These are phyloP conservation scores for Pyronema omphalodes DNA, from an alignment of 495 filamentous ascomycete species.

Conservation along the genomic window DNA sequence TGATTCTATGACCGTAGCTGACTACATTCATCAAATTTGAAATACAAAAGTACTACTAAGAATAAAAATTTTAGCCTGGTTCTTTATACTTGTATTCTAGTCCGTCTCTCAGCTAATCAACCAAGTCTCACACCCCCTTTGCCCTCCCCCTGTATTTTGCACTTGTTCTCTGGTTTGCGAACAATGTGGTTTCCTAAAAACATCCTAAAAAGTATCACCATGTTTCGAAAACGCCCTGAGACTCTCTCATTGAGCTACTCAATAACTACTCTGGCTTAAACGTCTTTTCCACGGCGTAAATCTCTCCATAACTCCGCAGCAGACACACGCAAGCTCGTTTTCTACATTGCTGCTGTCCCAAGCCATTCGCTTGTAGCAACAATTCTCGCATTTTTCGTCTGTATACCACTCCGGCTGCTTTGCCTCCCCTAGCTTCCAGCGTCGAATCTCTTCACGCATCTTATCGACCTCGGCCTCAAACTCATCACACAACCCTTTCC, in stretches of 20 bases:
- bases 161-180: no score
- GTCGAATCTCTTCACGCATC: conserved; percentile 1
- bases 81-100: no score
- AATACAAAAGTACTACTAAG: no score
- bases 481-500: not conserved
- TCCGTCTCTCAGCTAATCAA: no score
- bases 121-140: no score
- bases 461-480: not conserved
- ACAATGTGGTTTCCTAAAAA: no score
- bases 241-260: not conserved
- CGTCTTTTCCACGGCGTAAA: conserved; percentile 1
- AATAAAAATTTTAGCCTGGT: no score
- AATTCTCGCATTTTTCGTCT: not conserved
- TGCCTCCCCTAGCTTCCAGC: not conserved
- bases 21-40: no score
- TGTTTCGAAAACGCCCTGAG: no score
- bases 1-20: no score
- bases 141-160: no score
- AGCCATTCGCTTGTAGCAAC: not conserved
- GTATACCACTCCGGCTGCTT: not conserved
- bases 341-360: not conserved
- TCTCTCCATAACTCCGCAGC: not conserved
- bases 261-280: conserved; percentile 4
- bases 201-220: no score
- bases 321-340: conserved; percentile 1